phyloP scores from a whole-genome alignment of 139 green algal species.

The Eudorina sp. region DNA sequence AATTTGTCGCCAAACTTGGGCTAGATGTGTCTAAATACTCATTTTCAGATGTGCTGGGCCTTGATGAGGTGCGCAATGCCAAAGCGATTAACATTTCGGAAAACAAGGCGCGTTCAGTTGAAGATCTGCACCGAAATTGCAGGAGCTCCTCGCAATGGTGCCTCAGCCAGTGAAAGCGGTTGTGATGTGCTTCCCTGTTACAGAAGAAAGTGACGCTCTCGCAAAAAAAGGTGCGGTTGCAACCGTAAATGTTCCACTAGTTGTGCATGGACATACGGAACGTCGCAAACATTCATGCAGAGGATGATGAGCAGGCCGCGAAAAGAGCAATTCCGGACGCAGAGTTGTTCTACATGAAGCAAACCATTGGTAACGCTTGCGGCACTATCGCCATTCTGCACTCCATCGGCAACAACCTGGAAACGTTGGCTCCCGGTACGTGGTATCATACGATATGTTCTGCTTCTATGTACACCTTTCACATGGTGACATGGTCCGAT shows the following conservation, averaged over 20 bases:
- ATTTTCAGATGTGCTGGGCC: slow-evolving; percentile 86
- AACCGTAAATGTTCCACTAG: background rate
- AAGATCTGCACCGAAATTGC: slow-evolving; percentile 5
- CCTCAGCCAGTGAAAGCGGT: slow-evolving; percentile 86
- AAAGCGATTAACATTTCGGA: background rate
- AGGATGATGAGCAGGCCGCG: slow-evolving; percentile 48
- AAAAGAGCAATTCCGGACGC: background rate
- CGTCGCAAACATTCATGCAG: background rate
- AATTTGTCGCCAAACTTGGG: slow-evolving; percentile 79
- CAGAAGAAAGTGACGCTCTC: slow-evolving; percentile 70
- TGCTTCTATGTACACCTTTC: too few species aligned
- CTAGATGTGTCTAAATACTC: slow-evolving; percentile 62
- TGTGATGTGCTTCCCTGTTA: slow-evolving; percentile 92
- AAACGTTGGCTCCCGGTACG: slow-evolving; percentile 38
- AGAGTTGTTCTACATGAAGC: slow-evolving; percentile 91
- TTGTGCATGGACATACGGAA: background rate
- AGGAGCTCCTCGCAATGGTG: slow-evolving; percentile 93
- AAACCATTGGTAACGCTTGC: slow-evolving; percentile 85
- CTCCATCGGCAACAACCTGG: slow-evolving; percentile 72
- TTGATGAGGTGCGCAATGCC: slow-evolving; percentile 76
- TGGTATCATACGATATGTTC: too few species aligned
- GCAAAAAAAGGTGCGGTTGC: slow-evolving; percentile 75
- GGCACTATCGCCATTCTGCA: slow-evolving; percentile 95
- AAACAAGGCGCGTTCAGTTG: background rate
- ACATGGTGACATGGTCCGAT: background rate